These are phyloP conservation scores for Cornus kousa DNA, from an alignment of 148 eudicot species.

Conservation along the genomic window DNA sequence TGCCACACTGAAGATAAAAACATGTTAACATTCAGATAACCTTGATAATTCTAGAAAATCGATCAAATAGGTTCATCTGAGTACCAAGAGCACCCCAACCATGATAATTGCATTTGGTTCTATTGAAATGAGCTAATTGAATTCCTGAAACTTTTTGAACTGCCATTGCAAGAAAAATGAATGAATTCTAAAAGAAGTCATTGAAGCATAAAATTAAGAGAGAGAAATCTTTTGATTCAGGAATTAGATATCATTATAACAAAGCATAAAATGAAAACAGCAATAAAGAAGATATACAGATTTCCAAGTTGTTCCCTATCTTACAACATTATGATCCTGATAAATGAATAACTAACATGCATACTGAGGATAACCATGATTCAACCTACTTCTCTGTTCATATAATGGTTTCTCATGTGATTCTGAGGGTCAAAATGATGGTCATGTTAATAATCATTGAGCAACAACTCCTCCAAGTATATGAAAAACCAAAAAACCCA, in stretches of 20 bases:
- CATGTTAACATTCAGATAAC: conserved; percentile 30
- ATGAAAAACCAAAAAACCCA: not conserved
- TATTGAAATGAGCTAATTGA: conserved; percentile 38
- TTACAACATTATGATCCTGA: not conserved
- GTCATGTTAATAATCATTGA: too few species aligned
- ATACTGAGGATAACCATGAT: not conserved
- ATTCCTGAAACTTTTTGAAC: conserved; percentile 47
- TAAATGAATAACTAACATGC: not conserved
- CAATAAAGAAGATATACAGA: not conserved
- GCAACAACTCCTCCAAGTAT: too few species aligned
- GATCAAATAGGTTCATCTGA: conserved; percentile 82
- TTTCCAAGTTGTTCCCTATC: not conserved
- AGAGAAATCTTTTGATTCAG: not conserved
- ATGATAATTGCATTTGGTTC: conserved; percentile 45
- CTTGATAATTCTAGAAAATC: conserved; percentile 96
- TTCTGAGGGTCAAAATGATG: too few species aligned
- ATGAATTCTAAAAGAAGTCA: not conserved
- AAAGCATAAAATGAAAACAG: not conserved
- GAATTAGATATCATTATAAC: not conserved
- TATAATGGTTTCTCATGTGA: too few species aligned
- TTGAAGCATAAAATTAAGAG: not conserved
- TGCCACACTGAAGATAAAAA: conserved; percentile 1
- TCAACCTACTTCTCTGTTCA: too few species aligned
- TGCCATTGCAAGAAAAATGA: conserved; percentile 48
- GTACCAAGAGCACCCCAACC: conserved; percentile 63